These are phyloP conservation scores for Backusella psychrophila DNA, from an alignment of 192 early-diverging fungal genomes.

Conservation along the genomic window DNA sequence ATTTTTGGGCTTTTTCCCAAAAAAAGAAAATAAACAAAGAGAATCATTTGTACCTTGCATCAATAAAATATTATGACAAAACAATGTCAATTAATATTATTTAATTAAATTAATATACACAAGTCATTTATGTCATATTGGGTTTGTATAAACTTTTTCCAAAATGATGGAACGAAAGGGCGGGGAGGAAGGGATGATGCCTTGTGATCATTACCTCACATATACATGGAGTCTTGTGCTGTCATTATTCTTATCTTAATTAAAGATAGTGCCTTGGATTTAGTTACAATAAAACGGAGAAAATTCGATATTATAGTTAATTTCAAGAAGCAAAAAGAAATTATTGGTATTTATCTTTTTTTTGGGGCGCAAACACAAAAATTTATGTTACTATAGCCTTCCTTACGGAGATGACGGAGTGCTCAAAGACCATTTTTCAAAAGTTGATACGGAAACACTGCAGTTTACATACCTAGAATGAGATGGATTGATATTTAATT, in stretches of 20 bases:
- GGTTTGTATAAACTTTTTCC: not conserved
- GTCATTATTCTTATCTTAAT: not conserved
- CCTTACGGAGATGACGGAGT: not conserved
- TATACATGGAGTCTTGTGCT: not conserved
- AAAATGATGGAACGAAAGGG: not conserved
- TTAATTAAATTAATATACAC: not conserved
- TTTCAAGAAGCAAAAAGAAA: not conserved
- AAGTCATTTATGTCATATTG: too few species aligned
- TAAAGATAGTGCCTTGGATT: not conserved
- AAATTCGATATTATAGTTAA: not conserved
- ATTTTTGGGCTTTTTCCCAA: not conserved
- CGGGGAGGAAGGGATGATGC: not conserved
- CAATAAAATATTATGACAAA: not conserved
- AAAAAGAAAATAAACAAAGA: not conserved
- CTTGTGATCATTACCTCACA: not conserved
- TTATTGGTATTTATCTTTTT: not conserved
- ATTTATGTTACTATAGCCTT: not conserved
- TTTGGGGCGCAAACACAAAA: not conserved
- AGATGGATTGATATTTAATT: not conserved
- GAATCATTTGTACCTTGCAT: not conserved
- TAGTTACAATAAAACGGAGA: slow-evolving; percentile 1
- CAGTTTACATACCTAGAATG: not conserved
- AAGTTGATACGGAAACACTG: not conserved
- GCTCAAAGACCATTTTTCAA: not conserved
- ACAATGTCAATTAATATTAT: not conserved